A percentile compares a stretch with the other conserved stretches of the same genome.
Conservation (phyloP, 768 basidiomycete genomes). For the Tephrocybe sp. region DNA sequence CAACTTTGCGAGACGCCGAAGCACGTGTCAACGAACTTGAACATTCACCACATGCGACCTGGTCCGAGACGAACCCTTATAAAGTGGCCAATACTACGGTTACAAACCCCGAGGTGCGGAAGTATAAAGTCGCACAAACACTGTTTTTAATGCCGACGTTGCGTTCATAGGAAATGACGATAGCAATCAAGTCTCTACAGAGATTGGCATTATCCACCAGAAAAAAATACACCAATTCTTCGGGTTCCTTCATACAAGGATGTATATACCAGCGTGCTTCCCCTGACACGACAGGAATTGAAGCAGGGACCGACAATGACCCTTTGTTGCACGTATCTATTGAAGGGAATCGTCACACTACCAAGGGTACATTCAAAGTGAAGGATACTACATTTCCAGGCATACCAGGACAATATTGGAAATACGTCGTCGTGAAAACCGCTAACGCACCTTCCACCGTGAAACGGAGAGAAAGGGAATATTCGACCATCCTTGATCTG, state of each 20-base stretch:
- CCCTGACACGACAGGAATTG: too few relatives aligned
- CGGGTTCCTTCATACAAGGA: background rate
- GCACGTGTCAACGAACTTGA: background rate
- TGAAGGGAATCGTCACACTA: background rate
- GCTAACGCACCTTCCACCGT: background rate
- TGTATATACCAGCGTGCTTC: background rate
- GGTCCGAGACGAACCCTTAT: background rate
- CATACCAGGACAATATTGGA: background rate
- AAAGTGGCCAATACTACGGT: background rate
- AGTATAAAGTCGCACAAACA: too few relatives aligned
- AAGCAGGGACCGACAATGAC: background rate
- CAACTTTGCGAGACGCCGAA: background rate
- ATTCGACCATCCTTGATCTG: background rate
- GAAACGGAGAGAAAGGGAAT: background rate
- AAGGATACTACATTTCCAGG: background rate
- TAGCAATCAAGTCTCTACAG: background rate
- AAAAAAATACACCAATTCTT: background rate
- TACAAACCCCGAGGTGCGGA: too few relatives aligned
- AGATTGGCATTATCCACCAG: background rate
- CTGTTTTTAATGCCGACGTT: too few relatives aligned
- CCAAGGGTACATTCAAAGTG: background rate
- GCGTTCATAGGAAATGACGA: background rate
- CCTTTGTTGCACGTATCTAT: background rate
- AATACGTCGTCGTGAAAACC: background rate
- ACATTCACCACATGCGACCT: background rate